These are phyloP conservation scores for Scleroderma bovista DNA, from an alignment of 768 basidiomycete species.

Conservation along the genomic window DNA sequence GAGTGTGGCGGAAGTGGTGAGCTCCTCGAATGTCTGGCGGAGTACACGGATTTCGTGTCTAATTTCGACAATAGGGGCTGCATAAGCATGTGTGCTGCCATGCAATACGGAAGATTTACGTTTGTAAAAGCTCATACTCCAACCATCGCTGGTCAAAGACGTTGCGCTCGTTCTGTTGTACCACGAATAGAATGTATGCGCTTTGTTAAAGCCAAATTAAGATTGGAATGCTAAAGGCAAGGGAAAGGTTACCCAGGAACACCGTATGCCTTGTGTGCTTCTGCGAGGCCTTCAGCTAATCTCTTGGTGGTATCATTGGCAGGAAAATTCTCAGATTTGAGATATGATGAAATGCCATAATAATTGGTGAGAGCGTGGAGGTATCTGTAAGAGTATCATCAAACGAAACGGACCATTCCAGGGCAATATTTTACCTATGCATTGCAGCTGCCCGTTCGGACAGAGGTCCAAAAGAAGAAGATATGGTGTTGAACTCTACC, in stretches of 20 bases:
- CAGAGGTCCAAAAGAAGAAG: slow-evolving; percentile 81
- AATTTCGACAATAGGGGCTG: not conserved
- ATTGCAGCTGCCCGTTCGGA: slow-evolving; percentile 62
- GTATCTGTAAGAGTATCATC: slow-evolving; percentile 42
- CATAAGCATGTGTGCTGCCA: not conserved
- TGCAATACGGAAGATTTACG: slow-evolving; percentile 37
- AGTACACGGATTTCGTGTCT: slow-evolving; percentile 74
- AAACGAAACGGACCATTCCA: not conserved
- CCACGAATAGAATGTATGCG: slow-evolving; percentile 74
- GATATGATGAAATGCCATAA: slow-evolving; percentile 49
- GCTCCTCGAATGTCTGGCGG: slow-evolving; percentile 71
- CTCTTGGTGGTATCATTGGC: slow-evolving; percentile 64
- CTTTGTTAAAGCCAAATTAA: slow-evolving; percentile 18
- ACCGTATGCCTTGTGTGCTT: slow-evolving; percentile 73
- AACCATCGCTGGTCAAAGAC: slow-evolving; percentile 90
- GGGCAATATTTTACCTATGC: slow-evolving; percentile 56
- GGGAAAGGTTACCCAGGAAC: slow-evolving; percentile 37
- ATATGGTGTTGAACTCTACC: slow-evolving; percentile 98
- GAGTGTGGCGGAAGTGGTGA: slow-evolving; percentile 53
- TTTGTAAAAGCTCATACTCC: slow-evolving; percentile 81
- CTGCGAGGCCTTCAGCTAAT: slow-evolving; percentile 70
- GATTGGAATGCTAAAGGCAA: not conserved
- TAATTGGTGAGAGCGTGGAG: slow-evolving; percentile 62
- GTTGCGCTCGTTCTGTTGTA: slow-evolving; percentile 85
- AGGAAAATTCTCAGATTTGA: slow-evolving; percentile 60